phyloP scores from a whole-genome alignment of 805 yeast species.

The Kuraishia floccosa region DNA sequence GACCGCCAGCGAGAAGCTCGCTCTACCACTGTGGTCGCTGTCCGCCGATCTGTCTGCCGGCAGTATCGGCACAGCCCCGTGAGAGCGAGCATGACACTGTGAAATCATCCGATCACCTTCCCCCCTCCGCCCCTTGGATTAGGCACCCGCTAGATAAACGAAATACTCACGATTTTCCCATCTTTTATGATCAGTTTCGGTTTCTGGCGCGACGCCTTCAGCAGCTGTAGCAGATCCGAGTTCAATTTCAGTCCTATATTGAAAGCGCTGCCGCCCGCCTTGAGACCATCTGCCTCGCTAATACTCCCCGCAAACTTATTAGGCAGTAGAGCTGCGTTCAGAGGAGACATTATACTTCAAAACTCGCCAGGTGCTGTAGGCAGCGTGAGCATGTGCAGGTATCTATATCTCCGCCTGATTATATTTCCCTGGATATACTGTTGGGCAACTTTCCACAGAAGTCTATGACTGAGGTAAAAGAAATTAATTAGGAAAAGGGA shows the following conservation, averaged over 20 bases:
- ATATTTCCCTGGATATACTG: no score
- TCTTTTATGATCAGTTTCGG: slow-evolving; percentile 1
- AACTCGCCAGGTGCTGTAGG: background rate
- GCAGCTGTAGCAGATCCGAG: background rate
- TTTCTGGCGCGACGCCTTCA: background rate
- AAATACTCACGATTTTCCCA: background rate
- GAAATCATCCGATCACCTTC: no score
- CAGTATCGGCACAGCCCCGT: no score
- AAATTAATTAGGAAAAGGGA: no score
- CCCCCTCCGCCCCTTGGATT: no score
- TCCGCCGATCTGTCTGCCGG: no score
- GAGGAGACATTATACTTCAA: background rate
- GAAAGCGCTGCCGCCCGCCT: slow-evolving; percentile 1
- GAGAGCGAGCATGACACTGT: background rate
- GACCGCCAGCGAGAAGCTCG: no score
- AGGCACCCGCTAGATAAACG: background rate
- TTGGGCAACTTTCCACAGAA: no score
- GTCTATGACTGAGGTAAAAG: no score
- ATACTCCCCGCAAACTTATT: background rate
- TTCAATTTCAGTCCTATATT: slow-evolving; percentile 1
- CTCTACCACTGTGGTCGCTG: no score
- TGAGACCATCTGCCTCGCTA: background rate
- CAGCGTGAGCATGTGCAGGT: no score
- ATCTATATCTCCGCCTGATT: no score
- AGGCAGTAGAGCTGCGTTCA: background rate